These are phyloP conservation scores for Globisporangium emineosum DNA, from an alignment of 352 stramenopile species.

Conservation along the genomic window DNA sequence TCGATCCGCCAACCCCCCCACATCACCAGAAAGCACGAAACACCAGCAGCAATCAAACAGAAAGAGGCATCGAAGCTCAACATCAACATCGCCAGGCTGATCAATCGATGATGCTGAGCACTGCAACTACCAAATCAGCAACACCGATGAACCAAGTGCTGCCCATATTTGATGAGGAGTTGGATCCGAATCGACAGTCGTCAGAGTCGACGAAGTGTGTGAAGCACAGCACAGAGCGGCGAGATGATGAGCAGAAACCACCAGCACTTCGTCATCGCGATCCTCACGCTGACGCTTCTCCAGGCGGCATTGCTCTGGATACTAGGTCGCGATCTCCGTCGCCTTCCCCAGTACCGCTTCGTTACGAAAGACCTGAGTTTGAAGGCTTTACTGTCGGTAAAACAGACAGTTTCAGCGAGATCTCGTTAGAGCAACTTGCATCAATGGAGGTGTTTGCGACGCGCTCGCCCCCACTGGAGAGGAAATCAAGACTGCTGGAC, in stretches of 20 bases:
- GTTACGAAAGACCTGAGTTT: background rate
- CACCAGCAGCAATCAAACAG: background rate
- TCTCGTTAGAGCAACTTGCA: constrained; percentile 16
- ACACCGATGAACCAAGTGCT: background rate
- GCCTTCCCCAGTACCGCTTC: background rate
- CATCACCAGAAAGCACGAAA: background rate
- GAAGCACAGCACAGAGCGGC: too few relatives aligned
- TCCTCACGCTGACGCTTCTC: background rate
- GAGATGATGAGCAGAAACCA: too few relatives aligned
- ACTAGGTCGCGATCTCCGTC: background rate
- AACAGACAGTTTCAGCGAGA: background rate
- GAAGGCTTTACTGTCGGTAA: too few relatives aligned
- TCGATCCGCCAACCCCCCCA: background rate
- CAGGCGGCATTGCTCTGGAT: background rate
- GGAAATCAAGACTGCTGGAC: too few relatives aligned
- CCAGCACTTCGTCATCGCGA: background rate
- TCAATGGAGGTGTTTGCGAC: constrained; percentile 7
- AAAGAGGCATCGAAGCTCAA: background rate
- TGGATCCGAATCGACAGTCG: too few relatives aligned
- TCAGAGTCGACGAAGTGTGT: background rate
- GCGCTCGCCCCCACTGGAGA: background rate
- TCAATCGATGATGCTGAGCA: background rate
- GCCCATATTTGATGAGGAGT: background rate
- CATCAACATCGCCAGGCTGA: background rate
- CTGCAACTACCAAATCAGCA: background rate